phyloP scores from a whole-genome alignment of 345 rosid species.

The Lepidium africanum region DNA sequence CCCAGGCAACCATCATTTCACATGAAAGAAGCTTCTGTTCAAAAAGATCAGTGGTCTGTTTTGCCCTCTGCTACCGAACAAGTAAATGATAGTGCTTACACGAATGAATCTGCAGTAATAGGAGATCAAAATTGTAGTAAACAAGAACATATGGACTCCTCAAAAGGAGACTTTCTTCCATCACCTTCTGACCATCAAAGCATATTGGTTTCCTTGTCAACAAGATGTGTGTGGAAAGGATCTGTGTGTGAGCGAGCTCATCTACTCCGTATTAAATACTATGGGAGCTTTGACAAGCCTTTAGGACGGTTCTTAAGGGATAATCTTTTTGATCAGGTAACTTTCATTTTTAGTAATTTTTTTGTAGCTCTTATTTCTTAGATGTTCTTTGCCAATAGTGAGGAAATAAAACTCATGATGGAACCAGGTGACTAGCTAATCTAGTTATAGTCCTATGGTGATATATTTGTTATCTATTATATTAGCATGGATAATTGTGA shows the following conservation, averaged over 20 bases:
- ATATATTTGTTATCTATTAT: neutral
- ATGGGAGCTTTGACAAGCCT: conserved; percentile 90
- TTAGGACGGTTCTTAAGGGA: conserved; percentile 83
- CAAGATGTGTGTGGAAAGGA: conserved; percentile 92
- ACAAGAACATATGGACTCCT: conserved; percentile 43
- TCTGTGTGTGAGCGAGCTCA: conserved; percentile 86
- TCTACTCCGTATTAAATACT: conserved; percentile 86
- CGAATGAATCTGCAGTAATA: conserved; percentile 16
- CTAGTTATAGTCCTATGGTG: neutral
- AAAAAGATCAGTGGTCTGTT: conserved; percentile 23
- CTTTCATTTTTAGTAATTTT: neutral
- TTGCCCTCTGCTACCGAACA: conserved; percentile 13
- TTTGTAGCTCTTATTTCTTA: neutral
- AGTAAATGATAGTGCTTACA: conserved; percentile 17
- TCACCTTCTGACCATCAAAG: conserved; percentile 92
- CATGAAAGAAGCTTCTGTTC: conserved; percentile 16
- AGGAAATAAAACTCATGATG: neutral
- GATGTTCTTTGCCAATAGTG: neutral
- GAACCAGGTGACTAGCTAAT: conserved; percentile 14
- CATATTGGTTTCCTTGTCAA: conserved; percentile 89
- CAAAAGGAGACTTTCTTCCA: conserved; percentile 82
- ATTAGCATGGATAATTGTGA: conserved; percentile 6
- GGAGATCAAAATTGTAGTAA: conserved; percentile 20
- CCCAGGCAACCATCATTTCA: conserved; percentile 17
- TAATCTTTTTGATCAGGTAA: conserved; percentile 89